These are phyloP conservation scores for Chlamydomonas sphaeroides DNA, from an alignment of 139 green algal genomes.

Conservation along the genomic window DNA sequence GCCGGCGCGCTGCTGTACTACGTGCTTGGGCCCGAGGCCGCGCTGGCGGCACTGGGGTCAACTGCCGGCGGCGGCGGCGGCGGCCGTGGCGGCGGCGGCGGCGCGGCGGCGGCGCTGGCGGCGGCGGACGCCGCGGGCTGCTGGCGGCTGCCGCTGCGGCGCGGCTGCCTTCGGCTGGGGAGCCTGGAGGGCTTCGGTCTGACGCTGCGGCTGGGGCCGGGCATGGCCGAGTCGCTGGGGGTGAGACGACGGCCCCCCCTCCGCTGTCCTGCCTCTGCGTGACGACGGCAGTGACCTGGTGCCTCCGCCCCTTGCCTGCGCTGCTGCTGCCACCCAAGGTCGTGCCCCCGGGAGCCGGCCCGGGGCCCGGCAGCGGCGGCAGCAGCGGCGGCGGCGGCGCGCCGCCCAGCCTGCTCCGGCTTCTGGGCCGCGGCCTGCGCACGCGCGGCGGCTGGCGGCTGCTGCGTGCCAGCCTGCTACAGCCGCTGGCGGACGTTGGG, in stretches of 20 bases:
- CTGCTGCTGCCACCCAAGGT: no score
- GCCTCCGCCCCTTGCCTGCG: no score
- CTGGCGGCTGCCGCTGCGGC: background rate
- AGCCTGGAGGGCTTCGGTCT: slow-evolving; percentile 15
- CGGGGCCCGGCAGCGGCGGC: no score
- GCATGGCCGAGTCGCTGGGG: slow-evolving; percentile 51
- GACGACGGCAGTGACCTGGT: no score
- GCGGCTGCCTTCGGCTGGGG: slow-evolving; percentile 39
- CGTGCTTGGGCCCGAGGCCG: slow-evolving; percentile 45
- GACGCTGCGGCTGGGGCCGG: slow-evolving; percentile 76
- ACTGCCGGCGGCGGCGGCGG: background rate
- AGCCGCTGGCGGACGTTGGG: slow-evolving; percentile 81
- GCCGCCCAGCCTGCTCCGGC: slow-evolving; percentile 40
- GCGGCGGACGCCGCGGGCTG: background rate
- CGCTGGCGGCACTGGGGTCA: slow-evolving; percentile 24
- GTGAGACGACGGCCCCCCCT: no score
- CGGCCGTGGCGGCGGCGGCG: background rate
- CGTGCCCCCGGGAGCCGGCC: no score
- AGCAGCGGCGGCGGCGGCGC: no score
- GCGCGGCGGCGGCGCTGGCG: background rate
- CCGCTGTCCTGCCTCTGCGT: no score
- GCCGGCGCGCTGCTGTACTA: slow-evolving; percentile 72
- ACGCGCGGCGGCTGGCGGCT: slow-evolving; percentile 70
- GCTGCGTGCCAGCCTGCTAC: slow-evolving; percentile 86
- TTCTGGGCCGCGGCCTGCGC: slow-evolving; percentile 66